phyloP scores from a whole-genome alignment of 169 alveolate species.

The Cryptosporidium canis region DNA sequence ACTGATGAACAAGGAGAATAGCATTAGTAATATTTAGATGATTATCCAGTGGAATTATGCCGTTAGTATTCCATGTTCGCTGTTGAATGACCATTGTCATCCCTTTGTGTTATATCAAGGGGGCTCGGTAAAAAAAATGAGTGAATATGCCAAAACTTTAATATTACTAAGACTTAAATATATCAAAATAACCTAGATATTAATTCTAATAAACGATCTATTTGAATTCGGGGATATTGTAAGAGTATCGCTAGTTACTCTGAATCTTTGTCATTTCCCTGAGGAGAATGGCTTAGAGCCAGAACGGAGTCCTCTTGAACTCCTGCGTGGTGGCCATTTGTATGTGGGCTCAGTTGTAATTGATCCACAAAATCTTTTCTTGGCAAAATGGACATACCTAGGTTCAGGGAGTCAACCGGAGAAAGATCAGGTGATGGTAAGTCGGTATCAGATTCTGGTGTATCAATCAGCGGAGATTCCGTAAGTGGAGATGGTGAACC shows the following conservation, averaged over 20 bases:
- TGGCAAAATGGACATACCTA: conserved; percentile 4
- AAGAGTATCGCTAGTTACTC: not conserved
- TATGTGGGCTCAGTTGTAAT: not conserved
- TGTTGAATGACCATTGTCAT: no score
- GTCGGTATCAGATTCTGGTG: conserved; percentile 25
- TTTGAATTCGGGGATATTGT: not conserved
- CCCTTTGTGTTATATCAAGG: no score
- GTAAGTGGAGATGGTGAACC: not conserved
- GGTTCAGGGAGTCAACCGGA: not conserved
- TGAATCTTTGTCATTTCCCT: not conserved
- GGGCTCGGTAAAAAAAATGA: not conserved
- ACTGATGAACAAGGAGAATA: not conserved
- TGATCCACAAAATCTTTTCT: not conserved
- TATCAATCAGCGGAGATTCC: conserved; percentile 27
- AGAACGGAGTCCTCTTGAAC: not conserved
- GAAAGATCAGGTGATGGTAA: not conserved
- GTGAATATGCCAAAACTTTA: not conserved
- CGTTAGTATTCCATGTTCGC: no score
- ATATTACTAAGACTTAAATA: conserved; percentile 2
- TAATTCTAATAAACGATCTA: not conserved
- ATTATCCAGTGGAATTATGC: no score
- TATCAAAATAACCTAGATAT: conserved; percentile 30
- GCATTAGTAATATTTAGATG: not conserved
- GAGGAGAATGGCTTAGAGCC: not conserved
- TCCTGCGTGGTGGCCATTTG: not conserved